Evolutionary conservation across 306 rosid genomes (phyloP).

Genomic region (Trifolium pratense): DNA sequence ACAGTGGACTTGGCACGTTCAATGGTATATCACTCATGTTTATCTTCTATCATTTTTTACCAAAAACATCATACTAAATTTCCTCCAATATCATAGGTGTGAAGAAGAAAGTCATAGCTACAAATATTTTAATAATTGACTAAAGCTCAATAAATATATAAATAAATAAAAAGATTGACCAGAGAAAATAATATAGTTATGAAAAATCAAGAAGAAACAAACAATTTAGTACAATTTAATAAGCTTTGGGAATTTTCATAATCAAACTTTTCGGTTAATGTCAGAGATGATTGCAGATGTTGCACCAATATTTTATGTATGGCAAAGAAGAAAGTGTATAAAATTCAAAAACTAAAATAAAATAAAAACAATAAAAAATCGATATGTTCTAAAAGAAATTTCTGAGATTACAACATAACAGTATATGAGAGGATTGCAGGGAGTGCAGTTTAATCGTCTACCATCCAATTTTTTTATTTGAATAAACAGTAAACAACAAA

Average conservation of each 20-base stretch:
- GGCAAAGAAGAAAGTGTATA: neutral
- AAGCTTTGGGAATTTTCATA: neutral
- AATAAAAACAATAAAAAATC: no score
- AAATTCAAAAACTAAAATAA: neutral
- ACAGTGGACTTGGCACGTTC: slow-evolving; percentile 15
- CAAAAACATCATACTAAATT: slow-evolving; percentile 11
- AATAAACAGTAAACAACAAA: no score
- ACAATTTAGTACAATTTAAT: no score
- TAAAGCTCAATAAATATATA: neutral
- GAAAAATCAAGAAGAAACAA: neutral
- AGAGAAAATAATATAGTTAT: neutral
- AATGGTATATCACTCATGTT: slow-evolving; percentile 27
- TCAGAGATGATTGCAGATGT: slow-evolving; percentile 19
- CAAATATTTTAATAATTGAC: slow-evolving; percentile 37
- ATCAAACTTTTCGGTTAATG: slow-evolving; percentile 3
- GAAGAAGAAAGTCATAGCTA: neutral
- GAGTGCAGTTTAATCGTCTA: no score
- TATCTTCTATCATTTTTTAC: slow-evolving; percentile 39
- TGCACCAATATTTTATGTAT: neutral
- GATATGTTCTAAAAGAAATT: neutral
- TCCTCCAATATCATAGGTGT: neutral
- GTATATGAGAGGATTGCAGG: no score
- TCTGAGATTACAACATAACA: neutral
- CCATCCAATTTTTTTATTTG: no score
- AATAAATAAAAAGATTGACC: slow-evolving; percentile 5